Percentiles rank a stretch among this genome's conserved stretches.
Evolutionary conservation across 495 filamentous ascomycete genomes (phyloP).

Genomic region (Talaromyces wortmannii): DNA sequence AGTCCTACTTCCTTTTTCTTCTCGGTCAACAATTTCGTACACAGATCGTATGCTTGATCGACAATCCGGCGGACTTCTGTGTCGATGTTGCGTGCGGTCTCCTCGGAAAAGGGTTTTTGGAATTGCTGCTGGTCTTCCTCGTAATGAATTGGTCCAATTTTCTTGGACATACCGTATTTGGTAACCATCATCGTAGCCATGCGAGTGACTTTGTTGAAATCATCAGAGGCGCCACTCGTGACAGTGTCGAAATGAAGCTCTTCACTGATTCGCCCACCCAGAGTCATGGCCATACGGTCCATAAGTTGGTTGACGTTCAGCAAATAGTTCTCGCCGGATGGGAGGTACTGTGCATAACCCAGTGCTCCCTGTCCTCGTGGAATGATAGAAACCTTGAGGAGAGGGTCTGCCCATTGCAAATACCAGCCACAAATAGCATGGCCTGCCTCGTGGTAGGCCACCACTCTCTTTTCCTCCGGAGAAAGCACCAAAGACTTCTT

Average conservation of each 20-base stretch:
- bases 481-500: slow-evolving; percentile 91
- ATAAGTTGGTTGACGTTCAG: slow-evolving; percentile 94
- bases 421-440: slow-evolving; percentile 99
- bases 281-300: slow-evolving; percentile 99
- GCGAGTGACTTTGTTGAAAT: slow-evolving; percentile 96
- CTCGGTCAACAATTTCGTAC: slow-evolving; percentile 70
- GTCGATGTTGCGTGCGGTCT: slow-evolving; percentile 87
- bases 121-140: slow-evolving; percentile 74
- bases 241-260: slow-evolving; percentile 95
- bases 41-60: slow-evolving; percentile 85
- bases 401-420: slow-evolving; percentile 89
- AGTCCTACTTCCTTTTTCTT: slow-evolving; percentile 85
- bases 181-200: slow-evolving; percentile 98
- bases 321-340: slow-evolving; percentile 79
- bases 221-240: slow-evolving; percentile 87
- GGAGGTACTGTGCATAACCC: slow-evolving; percentile 96
- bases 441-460: slow-evolving; percentile 97
- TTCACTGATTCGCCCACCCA: slow-evolving; percentile 89
- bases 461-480: slow-evolving; percentile 87
- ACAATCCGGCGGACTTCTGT: slow-evolving; percentile 83
- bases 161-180: slow-evolving; percentile 93
- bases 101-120: slow-evolving; percentile 92
- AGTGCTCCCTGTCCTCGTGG: slow-evolving; percentile 89
- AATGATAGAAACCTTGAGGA: slow-evolving; percentile 98
- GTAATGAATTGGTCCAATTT: slow-evolving; percentile 87